These are phyloP conservation scores for Ascochyta lentis DNA, from an alignment of 2,329 filamentous ascomycete genomes.

Conservation along the genomic window DNA sequence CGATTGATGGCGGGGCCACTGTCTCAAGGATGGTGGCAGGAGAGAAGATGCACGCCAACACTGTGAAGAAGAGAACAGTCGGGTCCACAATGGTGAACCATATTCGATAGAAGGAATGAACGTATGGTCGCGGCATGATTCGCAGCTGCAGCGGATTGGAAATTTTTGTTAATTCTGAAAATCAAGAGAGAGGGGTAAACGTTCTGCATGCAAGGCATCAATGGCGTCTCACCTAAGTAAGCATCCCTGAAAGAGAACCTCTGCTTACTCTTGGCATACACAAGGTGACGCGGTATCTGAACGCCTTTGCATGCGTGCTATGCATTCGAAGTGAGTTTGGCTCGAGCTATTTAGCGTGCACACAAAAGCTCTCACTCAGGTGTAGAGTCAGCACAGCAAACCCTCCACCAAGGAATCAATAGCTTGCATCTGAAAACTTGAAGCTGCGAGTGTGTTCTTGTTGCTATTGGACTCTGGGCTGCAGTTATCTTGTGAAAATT, in stretches of 20 bases:
- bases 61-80: slow-evolving; percentile 15
- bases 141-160: too few species aligned
- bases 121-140: slow-evolving; percentile 13
- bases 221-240: slow-evolving; percentile 5
- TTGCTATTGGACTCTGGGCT: neutral
- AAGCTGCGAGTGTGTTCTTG: neutral
- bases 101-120: slow-evolving; percentile 18
- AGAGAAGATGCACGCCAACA: slow-evolving; percentile 13
- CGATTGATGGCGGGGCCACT: slow-evolving; percentile 5
- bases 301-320: too few species aligned
- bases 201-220: too few species aligned
- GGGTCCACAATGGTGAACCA: slow-evolving; percentile 24
- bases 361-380: neutral
- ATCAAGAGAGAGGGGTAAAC: too few species aligned
- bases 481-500: too few species aligned
- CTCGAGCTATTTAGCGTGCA: neutral
- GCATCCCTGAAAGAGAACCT: neutral
- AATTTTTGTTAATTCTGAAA: too few species aligned
- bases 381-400: too few species aligned
- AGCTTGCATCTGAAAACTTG: too few species aligned
- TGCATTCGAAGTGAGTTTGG: too few species aligned
- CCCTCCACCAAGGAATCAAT: too few species aligned
- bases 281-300: neutral
- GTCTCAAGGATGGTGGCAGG: slow-evolving; percentile 6
- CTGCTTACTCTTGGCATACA: slow-evolving; percentile 8